Evolutionary conservation across 1,284 basidiomycete genomes (phyloP).

Genomic region (Ganoderma lingzhi): DNA sequence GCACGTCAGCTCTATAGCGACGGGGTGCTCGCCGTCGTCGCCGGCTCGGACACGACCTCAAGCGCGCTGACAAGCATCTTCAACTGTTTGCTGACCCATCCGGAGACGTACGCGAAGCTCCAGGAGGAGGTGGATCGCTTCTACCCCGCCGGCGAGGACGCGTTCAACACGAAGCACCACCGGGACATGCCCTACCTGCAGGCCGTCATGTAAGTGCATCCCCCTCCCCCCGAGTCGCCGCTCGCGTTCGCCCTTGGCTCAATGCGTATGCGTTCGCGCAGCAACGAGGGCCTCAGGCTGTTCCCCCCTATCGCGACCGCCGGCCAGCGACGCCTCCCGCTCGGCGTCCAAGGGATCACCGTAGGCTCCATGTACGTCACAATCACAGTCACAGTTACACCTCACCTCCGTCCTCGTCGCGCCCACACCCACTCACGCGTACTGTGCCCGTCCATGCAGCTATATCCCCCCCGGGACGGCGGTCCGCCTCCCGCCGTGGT

Average conservation of each 20-base stretch:
- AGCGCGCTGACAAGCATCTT: conserved; percentile 33
- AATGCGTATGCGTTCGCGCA: conserved; percentile 36
- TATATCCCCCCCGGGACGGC: conserved; percentile 38
- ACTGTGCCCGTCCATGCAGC: conserved; percentile 8
- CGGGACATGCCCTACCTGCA: conserved; percentile 42
- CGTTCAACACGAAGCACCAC: conserved; percentile 34
- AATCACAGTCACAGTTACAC: not conserved
- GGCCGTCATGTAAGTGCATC: conserved; percentile 39
- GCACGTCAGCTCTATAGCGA: conserved; percentile 32
- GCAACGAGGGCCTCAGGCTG: conserved; percentile 65
- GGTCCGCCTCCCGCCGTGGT: conserved; percentile 35
- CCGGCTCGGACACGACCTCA: conserved; percentile 45
- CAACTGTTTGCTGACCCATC: conserved; percentile 35
- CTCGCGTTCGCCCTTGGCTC: not conserved
- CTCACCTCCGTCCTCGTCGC: not conserved
- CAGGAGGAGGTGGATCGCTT: conserved; percentile 40
- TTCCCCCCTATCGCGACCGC: conserved; percentile 60
- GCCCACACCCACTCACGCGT: not conserved
- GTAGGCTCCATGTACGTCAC: conserved; percentile 37
- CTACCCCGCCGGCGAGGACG: conserved; percentile 40
- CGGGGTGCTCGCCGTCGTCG: conserved; percentile 34
- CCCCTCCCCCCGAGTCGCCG: not conserved
- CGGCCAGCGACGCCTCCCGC: conserved; percentile 52
- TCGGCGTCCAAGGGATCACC: conserved; percentile 24
- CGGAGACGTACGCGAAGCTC: conserved; percentile 32